These are phyloP conservation scores for Exserohilum rostratum DNA, from an alignment of 2,329 filamentous ascomycete species.

Conservation along the genomic window DNA sequence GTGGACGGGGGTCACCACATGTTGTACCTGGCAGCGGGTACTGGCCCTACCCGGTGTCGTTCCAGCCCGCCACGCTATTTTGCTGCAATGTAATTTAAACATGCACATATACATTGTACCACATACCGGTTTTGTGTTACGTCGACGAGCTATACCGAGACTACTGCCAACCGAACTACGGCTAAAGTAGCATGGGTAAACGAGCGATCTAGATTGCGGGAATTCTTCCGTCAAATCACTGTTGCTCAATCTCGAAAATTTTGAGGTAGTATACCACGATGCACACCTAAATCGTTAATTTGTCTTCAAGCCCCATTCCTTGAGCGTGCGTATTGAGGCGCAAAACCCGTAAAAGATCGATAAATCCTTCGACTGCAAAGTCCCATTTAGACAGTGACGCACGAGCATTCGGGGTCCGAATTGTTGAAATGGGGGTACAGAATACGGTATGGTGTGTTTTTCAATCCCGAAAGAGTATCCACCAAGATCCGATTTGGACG, in stretches of 20 bases:
- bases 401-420: not conserved
- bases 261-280: not conserved
- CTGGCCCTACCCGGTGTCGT: not conserved
- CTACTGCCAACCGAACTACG: not conserved
- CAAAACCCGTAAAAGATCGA: not conserved
- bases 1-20: not conserved
- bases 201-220: not conserved
- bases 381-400: not conserved
- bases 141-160: not conserved
- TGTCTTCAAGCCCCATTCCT: not conserved
- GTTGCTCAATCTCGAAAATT: not conserved
- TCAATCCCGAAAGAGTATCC: not conserved
- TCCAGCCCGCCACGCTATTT: constrained; percentile 2
- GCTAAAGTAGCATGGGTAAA: not conserved
- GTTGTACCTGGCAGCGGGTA: constrained; percentile 14
- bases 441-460: not conserved
- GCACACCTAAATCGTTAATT: not conserved
- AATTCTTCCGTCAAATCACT: constrained; percentile 2
- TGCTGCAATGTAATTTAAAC: constrained; percentile 8
- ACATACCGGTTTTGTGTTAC: not conserved
- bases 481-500: not conserved
- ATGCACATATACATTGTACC: not conserved
- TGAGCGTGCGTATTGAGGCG: not conserved
- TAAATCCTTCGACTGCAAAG: not conserved
- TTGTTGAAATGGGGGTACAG: not conserved